A percentile compares a stretch with the other conserved stretches of the same genome.
These are phyloP conservation scores for Leishmania arabica DNA, from an alignment of 208 protist species.

Conservation along the genomic window DNA sequence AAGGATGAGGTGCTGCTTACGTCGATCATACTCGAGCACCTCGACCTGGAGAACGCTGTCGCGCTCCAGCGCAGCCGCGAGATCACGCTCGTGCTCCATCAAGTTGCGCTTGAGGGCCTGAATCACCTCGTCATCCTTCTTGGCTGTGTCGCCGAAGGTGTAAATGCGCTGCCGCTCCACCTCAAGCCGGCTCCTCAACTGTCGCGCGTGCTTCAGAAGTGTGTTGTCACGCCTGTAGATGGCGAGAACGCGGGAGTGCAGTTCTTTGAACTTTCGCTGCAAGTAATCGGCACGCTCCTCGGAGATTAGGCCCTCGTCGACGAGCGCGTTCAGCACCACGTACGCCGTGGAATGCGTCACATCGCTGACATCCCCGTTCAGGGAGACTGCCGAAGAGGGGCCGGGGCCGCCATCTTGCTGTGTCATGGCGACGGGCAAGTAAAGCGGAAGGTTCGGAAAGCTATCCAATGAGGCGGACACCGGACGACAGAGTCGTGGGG, in stretches of 20 bases:
- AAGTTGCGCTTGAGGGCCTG: slow-evolving; percentile 78
- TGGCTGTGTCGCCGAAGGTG: slow-evolving; percentile 62
- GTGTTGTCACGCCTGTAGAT: slow-evolving; percentile 92
- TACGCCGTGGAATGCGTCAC: slow-evolving; percentile 90
- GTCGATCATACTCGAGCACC: slow-evolving; percentile 89
- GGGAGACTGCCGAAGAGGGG: slow-evolving; percentile 16
- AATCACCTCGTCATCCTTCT: slow-evolving; percentile 87
- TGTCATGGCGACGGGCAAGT: slow-evolving; percentile 2
- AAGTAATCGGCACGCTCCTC: slow-evolving; percentile 87
- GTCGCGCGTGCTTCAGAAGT: slow-evolving; percentile 84
- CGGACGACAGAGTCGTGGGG: background rate
- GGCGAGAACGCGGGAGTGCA: slow-evolving; percentile 84
- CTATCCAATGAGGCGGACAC: background rate
- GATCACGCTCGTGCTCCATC: slow-evolving; percentile 74
- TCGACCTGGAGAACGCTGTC: slow-evolving; percentile 92
- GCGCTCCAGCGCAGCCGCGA: slow-evolving; percentile 82
- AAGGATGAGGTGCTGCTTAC: slow-evolving; percentile 84
- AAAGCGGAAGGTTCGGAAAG: background rate
- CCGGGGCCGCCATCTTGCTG: slow-evolving; percentile 1
- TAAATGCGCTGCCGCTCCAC: slow-evolving; percentile 72
- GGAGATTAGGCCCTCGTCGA: slow-evolving; percentile 87
- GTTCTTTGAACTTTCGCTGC: slow-evolving; percentile 84
- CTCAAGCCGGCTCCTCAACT: slow-evolving; percentile 85
- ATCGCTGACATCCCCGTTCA: slow-evolving; percentile 76
- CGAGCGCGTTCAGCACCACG: slow-evolving; percentile 73